Conservation (phyloP, 768 basidiomycete species). For the Phlebiopsis gigantea region DNA sequence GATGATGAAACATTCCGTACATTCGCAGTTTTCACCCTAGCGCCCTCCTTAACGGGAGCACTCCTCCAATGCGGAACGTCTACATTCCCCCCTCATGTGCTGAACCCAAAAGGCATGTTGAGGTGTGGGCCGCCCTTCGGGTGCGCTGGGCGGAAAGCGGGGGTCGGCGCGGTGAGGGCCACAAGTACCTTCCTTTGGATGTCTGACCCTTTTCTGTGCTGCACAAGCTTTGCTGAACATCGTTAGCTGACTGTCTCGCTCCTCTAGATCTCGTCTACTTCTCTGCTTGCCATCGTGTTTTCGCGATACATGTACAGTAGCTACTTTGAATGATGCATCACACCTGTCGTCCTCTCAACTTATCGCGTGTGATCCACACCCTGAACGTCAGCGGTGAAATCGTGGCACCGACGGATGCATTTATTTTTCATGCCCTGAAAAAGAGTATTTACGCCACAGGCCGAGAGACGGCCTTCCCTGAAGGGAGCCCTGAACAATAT, state of each 20-base stretch:
- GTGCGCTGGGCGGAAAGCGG: constrained; percentile 73
- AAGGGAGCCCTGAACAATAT: background rate
- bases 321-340: background rate
- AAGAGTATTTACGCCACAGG: background rate
- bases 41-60: constrained; percentile 54
- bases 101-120: constrained; percentile 63
- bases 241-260: background rate
- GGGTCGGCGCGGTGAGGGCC: constrained; percentile 69
- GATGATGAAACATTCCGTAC: constrained; percentile 50
- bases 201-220: constrained; percentile 55
- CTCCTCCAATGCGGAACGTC: constrained; percentile 69
- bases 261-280: background rate
- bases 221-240: background rate
- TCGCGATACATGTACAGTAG: background rate
- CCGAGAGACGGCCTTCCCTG: background rate
- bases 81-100: constrained; percentile 64
- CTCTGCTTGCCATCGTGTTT: background rate
- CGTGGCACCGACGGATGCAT: background rate
- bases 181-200: constrained; percentile 83
- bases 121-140: constrained; percentile 59
- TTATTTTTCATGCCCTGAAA: background rate
- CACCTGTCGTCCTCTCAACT: background rate
- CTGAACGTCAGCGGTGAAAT: background rate
- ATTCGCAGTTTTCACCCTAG: constrained; percentile 90
- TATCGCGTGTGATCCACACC: background rate